These are phyloP conservation scores for Kodamaea derodonti DNA, from an alignment of 1,139 yeast genomes.

Conservation along the genomic window DNA sequence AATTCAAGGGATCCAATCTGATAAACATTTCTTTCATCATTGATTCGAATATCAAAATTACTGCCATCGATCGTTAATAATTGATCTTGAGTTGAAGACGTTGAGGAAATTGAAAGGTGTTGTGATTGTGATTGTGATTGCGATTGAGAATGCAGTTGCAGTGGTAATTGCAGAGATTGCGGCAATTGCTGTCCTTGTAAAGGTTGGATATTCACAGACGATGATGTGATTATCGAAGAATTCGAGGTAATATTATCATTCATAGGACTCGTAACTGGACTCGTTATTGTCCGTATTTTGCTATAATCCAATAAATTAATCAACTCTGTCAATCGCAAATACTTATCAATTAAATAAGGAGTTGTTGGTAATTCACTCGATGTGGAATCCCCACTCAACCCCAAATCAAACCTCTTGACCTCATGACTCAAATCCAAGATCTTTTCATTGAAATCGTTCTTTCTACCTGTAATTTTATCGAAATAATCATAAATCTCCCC, in stretches of 20 bases:
- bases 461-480: conserved; percentile 68
- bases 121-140: background rate
- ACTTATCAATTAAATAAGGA: conserved; percentile 66
- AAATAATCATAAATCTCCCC: conserved; percentile 62
- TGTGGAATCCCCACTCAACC: conserved; percentile 41
- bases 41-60: conserved; percentile 10
- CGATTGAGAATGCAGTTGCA: background rate
- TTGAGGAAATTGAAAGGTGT: background rate
- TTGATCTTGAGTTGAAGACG: conserved; percentile 1
- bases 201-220: conserved; percentile 2
- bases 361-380: conserved; percentile 62
- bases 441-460: conserved; percentile 62
- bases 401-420: conserved; percentile 49
- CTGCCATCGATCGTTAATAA: conserved; percentile 1
- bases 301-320: conserved; percentile 38
- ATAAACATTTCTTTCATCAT: conserved; percentile 29
- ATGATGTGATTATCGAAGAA: conserved; percentile 8
- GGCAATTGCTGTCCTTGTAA: background rate
- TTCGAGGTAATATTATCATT: conserved; percentile 10
- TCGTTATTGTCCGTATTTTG: conserved; percentile 5
- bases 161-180: background rate
- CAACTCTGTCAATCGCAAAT: conserved; percentile 57
- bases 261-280: conserved; percentile 7
- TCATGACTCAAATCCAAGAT: conserved; percentile 55
- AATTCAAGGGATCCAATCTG: conserved; percentile 54